Evolutionary conservation across 192 early-diverging fungal species (phyloP).

Genomic region (Coemansia sp.): DNA sequence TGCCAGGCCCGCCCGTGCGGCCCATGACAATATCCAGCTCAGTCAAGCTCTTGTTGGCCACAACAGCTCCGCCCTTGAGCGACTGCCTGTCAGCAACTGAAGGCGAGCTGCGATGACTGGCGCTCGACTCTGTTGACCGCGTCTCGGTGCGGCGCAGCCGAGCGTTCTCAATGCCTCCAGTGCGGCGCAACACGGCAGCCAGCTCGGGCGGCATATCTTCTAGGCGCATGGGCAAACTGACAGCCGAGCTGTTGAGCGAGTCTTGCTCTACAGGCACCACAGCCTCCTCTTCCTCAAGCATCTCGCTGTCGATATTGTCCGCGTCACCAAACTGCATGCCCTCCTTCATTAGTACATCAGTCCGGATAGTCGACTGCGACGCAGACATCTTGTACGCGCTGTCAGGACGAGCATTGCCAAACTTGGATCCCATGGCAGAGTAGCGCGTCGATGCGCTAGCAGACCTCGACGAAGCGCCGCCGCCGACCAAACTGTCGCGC

Average conservation of each 20-base stretch:
- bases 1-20: conserved; percentile 38
- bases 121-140: conserved; percentile 6
- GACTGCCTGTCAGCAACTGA: conserved; percentile 4
- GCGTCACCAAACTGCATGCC: conserved; percentile 45
- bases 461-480: conserved; percentile 48
- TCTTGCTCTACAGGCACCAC: conserved; percentile 35
- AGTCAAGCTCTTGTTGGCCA: conserved; percentile 31
- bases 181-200: conserved; percentile 47
- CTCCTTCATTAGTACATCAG: conserved; percentile 42
- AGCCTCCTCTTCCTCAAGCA: conserved; percentile 33
- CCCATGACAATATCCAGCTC: conserved; percentile 57
- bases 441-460: conserved; percentile 47
- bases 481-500: conserved; percentile 48
- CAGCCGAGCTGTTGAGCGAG: conserved; percentile 30
- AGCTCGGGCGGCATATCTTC: conserved; percentile 52
- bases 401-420: conserved; percentile 17
- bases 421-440: conserved; percentile 37
- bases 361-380: conserved; percentile 51
- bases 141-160: conserved; percentile 36
- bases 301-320: conserved; percentile 29
- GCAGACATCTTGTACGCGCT: conserved; percentile 40
- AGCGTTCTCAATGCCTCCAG: conserved; percentile 38
- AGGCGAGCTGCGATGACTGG: conserved; percentile 6
- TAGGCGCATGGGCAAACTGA: conserved; percentile 46
- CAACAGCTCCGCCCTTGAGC: neutral